Evolutionary conservation across 1,284 basidiomycete genomes (phyloP).

Genomic region (Anthracocystis walkeri): DNA sequence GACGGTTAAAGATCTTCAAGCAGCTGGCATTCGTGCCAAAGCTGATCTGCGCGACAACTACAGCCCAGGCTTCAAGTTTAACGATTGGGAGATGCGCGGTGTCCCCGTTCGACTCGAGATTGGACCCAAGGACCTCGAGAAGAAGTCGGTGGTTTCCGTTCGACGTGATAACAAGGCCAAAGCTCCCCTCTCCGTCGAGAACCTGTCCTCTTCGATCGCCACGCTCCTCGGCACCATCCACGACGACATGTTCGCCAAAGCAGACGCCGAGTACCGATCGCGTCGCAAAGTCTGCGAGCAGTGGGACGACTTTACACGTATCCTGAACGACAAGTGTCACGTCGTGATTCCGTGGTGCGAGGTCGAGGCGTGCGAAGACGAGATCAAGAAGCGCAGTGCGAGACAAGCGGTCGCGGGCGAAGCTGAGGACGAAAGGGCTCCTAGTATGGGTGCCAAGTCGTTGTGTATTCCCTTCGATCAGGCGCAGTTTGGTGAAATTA

Average conservation of each 20-base stretch:
- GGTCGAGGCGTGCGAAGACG: conserved; percentile 91
- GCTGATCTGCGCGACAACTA: conserved; percentile 94
- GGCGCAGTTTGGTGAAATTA: conserved; percentile 70
- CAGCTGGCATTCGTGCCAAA: conserved; percentile 83
- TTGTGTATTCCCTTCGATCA: conserved; percentile 98
- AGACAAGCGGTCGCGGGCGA: conserved; percentile 62
- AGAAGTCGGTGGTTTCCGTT: conserved; percentile 84
- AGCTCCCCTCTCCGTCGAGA: conserved; percentile 41
- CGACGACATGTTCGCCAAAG: conserved; percentile 84
- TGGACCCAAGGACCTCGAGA: conserved; percentile 90
- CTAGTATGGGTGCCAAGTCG: conserved; percentile 97
- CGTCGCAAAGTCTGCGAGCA: conserved; percentile 80
- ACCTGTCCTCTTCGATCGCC: conserved; percentile 39
- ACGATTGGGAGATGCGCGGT: conserved; percentile 93
- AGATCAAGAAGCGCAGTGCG: conserved; percentile 94
- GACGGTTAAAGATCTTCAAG: conserved; percentile 73
- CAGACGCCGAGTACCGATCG: conserved; percentile 81
- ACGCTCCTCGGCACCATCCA: conserved; percentile 87
- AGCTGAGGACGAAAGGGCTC: conserved; percentile 80
- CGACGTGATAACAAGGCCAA: conserved; percentile 83
- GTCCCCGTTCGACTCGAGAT: conserved; percentile 96
- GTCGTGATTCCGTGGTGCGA: conserved; percentile 98
- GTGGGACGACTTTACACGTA: conserved; percentile 91
- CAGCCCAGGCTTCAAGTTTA: conserved; percentile 98
- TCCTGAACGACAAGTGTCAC: conserved; percentile 88